phyloP scores from a whole-genome alignment of 352 stramenopile genomes.

The Globisporangium polare region DNA sequence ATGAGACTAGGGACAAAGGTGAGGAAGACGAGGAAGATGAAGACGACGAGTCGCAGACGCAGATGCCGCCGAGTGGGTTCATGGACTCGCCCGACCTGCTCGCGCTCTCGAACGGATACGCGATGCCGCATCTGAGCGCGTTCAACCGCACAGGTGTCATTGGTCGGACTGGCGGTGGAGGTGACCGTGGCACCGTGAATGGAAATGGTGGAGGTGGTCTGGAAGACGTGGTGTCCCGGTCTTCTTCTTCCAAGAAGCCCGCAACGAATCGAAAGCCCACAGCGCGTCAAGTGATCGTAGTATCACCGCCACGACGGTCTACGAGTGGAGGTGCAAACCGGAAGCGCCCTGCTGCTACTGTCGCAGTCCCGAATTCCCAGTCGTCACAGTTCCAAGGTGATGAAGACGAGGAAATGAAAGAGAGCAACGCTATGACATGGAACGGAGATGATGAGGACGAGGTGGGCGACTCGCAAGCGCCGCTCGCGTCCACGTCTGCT shows the following conservation, averaged over 20 bases:
- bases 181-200: neutral
- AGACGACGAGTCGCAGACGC: constrained; percentile 21
- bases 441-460: constrained; percentile 23
- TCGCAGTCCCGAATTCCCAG: constrained; percentile 7
- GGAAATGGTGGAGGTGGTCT: neutral
- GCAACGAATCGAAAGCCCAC: neutral
- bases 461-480: constrained; percentile 22
- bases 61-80: constrained; percentile 12
- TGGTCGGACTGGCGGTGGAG: neutral
- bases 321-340: neutral
- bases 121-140: neutral
- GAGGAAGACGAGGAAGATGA: constrained; percentile 14
- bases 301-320: constrained; percentile 1
- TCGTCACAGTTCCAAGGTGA: neutral
- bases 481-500: neutral
- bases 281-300: neutral
- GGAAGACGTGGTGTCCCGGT: constrained; percentile 1
- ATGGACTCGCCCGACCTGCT: constrained; percentile 18
- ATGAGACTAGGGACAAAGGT: neutral
- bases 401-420: constrained; percentile 5
- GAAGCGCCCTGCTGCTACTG: neutral
- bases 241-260: neutral
- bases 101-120: neutral
- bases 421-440: neutral
- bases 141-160: constrained; percentile 1